Conservation (phyloP, 1,284 basidiomycete species). For the Marasmius fiardii region DNA sequence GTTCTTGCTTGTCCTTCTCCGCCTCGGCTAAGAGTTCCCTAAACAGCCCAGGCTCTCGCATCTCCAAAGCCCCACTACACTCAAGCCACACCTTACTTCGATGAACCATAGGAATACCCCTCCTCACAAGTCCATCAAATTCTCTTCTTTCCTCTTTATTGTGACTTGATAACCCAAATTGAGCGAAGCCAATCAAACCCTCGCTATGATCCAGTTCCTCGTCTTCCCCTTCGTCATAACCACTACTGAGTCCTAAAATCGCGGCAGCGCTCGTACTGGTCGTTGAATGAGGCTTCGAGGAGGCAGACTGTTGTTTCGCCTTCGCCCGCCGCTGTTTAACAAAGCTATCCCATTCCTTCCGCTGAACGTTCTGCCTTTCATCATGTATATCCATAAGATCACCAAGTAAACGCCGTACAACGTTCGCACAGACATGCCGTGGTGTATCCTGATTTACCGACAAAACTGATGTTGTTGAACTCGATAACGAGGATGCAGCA, state of each 20-base stretch:
- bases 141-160: slow-evolving; percentile 77
- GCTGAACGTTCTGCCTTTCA: slow-evolving; percentile 67
- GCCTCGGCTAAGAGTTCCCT: slow-evolving; percentile 73
- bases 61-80: slow-evolving; percentile 88
- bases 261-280: slow-evolving; percentile 47
- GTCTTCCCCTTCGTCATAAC: slow-evolving; percentile 43
- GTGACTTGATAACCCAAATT: slow-evolving; percentile 64
- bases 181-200: slow-evolving; percentile 84
- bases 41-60: slow-evolving; percentile 91
- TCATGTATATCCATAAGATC: slow-evolving; percentile 88
- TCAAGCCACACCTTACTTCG: slow-evolving; percentile 90
- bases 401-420: slow-evolving; percentile 74
- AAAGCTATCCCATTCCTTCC: slow-evolving; percentile 88
- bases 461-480: slow-evolving; percentile 48
- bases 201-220: slow-evolving; percentile 73
- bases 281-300: slow-evolving; percentile 24
- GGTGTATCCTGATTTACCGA: slow-evolving; percentile 57
- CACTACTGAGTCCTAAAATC: slow-evolving; percentile 60
- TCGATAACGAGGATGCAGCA: slow-evolving; percentile 21
- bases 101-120: slow-evolving; percentile 87
- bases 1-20: slow-evolving; percentile 25
- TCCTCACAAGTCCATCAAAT: slow-evolving; percentile 76
- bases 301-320: slow-evolving; percentile 27
- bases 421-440: slow-evolving; percentile 69
- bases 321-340: slow-evolving; percentile 61